Evolutionary conservation across 176 grass and related monocot genomes (phyloP), one percentile per base, ranked within the genome.

Genomic region (maize (Zea mays)): DNA sequence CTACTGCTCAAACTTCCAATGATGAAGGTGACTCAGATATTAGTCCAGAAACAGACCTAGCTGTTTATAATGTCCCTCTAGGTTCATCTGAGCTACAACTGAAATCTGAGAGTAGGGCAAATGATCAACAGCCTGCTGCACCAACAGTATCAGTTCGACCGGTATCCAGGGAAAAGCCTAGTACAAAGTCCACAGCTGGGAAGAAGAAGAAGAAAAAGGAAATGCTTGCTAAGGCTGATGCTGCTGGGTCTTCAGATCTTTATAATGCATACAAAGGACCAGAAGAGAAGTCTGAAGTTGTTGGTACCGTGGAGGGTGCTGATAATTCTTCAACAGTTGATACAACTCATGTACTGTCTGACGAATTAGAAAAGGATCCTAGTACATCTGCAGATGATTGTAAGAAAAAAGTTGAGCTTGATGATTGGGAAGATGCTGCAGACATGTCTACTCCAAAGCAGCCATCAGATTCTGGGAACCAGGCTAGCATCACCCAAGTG

Each of bases 381-480:
- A 50, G 57, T 83, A 67, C 65, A 71, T 69, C 47, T 35, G 84
- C 84, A 57, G 91, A 94, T 62, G 88, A 90, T 76, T 81, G 44
- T 10, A 84, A 78, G 71, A 90, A 84, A 75, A 91, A 88, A 77
- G 76, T 79, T 50, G 94, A 94, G 71, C 84, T 78, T 59, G 94
- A 97, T 81, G 89, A 93, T 62, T 97, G 94, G 94, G 94, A 97
- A 79, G 88, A 97, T 89, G 94, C 88, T 62, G 94, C 89, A 58
- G 94, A 94, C 62, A 89, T 90, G 16, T 92, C 89, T 45, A 91
- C 88, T 79, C 86, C 86, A 68, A 97, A 97, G 83, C 66, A 91
- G 72, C 81, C 74, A 72, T 65, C 74, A 45, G 69, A 85, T 14
- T 52, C 67, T 85, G 65, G 62, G 16, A 70, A 54, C 17, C 81